phyloP scores from a whole-genome alignment of 257 asterid genomes.

The Parsonsia alboflavescens region DNA sequence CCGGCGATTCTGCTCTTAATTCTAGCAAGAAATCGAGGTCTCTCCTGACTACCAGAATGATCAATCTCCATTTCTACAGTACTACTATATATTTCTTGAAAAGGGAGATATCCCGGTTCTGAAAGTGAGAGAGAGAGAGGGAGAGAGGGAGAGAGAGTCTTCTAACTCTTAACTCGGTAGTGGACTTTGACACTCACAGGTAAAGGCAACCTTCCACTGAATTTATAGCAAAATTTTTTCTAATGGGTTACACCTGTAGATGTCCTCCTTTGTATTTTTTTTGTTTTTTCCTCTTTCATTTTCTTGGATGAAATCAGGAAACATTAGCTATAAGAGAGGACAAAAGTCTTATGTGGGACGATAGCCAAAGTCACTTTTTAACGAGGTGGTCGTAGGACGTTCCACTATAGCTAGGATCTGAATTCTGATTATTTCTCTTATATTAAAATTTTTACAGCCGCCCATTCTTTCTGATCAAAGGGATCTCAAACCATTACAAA shows the following conservation, averaged over 20 bases:
- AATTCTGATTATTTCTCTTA: not conserved
- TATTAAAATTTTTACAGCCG: not conserved
- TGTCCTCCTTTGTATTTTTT: not conserved
- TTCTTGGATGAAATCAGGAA: not conserved
- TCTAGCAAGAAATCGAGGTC: not conserved
- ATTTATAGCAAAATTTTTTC: constrained; percentile 4
- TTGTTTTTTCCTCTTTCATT: not conserved
- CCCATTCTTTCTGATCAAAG: not conserved
- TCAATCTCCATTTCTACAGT: constrained; percentile 12
- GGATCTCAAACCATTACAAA: not conserved
- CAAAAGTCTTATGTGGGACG: not conserved
- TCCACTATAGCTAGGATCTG: not conserved
- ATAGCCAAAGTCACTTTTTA: not conserved
- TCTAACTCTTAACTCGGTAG: not conserved
- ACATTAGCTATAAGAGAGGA: not conserved
- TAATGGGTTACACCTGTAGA: constrained; percentile 1
- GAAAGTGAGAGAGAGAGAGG: not conserved
- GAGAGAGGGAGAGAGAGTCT: not conserved
- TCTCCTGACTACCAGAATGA: not conserved
- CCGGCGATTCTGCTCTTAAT: constrained; percentile 2
- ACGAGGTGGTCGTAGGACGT: not conserved
- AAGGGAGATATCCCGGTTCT: not conserved
- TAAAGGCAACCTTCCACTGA: not conserved
- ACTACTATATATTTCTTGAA: no score
- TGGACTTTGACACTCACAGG: not conserved